Conservation (phyloP, 1,284 basidiomycete species). For the Waitea zeae region DNA sequence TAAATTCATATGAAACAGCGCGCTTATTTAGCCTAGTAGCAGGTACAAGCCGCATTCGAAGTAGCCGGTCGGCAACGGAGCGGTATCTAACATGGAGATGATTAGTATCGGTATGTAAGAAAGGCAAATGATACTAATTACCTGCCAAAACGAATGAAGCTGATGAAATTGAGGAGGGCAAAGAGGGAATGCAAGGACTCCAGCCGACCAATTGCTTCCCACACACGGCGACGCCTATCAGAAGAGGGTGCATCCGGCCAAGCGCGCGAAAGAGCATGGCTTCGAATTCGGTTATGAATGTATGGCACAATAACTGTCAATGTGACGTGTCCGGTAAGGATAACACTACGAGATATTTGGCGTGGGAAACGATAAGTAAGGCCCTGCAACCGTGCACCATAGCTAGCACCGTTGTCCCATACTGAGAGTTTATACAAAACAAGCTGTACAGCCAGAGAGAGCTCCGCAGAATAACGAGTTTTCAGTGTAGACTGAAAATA, state of each 20-base stretch:
- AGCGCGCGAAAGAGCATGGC: conserved; percentile 62
- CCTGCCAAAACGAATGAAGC: conserved; percentile 81
- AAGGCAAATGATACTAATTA: too few relatives aligned
- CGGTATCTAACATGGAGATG: conserved; percentile 83
- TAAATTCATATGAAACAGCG: conserved; percentile 94
- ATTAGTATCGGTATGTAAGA: too few relatives aligned
- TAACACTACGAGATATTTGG: conserved; percentile 17
- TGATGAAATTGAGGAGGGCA: conserved; percentile 61
- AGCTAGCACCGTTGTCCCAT: conserved; percentile 70
- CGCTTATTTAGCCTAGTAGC: conserved; percentile 54
- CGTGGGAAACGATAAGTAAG: conserved; percentile 35
- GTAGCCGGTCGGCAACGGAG: conserved; percentile 66
- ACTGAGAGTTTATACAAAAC: conserved; percentile 75
- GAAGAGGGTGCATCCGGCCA: conserved; percentile 83
- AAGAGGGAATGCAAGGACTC: conserved; percentile 50
- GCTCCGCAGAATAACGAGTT: conserved; percentile 64
- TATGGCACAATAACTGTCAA: conserved; percentile 73
- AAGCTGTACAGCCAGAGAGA: conserved; percentile 61
- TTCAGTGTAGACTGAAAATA: conserved; percentile 40
- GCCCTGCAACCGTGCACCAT: conserved; percentile 86
- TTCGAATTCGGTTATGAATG: conserved; percentile 53
- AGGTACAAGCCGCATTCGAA: conserved; percentile 69
- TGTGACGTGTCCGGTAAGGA: conserved; percentile 39
- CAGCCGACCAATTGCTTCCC: conserved; percentile 51
- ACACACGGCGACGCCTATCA: conserved; percentile 58